Conservation (phyloP, 83 land plant species). For the Larix sibirica region DNA sequence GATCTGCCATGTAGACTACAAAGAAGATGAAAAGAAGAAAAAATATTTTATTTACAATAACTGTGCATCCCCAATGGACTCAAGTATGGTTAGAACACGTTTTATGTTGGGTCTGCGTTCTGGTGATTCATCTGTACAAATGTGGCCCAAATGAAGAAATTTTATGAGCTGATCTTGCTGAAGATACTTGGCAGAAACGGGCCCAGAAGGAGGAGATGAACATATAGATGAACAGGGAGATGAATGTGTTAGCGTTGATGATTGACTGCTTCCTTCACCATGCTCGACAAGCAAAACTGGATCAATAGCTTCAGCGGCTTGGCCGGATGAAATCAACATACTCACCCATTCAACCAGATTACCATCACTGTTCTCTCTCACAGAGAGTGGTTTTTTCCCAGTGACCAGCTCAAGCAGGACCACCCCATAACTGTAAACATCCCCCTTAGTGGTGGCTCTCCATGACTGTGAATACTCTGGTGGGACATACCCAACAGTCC, state of each 20-base stretch:
- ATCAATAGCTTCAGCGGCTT: constrained; percentile 13
- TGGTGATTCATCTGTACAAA: constrained; percentile 57
- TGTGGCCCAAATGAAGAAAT: constrained; percentile 41
- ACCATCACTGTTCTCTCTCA: constrained; percentile 29
- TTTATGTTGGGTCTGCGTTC: constrained; percentile 56
- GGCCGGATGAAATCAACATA: constrained; percentile 28
- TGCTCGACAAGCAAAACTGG: not conserved
- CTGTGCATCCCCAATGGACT: too few species aligned
- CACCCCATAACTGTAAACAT: constrained; percentile 77
- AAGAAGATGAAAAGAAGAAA: too few species aligned
- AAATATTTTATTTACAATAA: too few species aligned
- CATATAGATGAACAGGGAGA: too few species aligned
- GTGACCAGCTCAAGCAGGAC: constrained; percentile 65
- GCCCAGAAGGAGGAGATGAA: not conserved
- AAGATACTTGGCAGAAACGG: not conserved
- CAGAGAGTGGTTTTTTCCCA: constrained; percentile 53
- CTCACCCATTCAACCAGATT: constrained; percentile 57
- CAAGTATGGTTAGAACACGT: constrained; percentile 48
- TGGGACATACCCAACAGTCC: constrained; percentile 72
- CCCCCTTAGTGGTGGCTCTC: constrained; percentile 68
- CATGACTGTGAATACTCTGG: constrained; percentile 71
- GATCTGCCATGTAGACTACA: too few species aligned
- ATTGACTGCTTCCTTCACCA: constrained; percentile 14
- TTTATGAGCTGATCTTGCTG: constrained; percentile 40
- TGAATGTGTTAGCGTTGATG: constrained; percentile 6